A percentile compares a stretch with the other conserved stretches of the same genome.
Evolutionary conservation across 2,329 filamentous ascomycete species (phyloP).

Genomic region (Colletotrichum simmondsii): DNA sequence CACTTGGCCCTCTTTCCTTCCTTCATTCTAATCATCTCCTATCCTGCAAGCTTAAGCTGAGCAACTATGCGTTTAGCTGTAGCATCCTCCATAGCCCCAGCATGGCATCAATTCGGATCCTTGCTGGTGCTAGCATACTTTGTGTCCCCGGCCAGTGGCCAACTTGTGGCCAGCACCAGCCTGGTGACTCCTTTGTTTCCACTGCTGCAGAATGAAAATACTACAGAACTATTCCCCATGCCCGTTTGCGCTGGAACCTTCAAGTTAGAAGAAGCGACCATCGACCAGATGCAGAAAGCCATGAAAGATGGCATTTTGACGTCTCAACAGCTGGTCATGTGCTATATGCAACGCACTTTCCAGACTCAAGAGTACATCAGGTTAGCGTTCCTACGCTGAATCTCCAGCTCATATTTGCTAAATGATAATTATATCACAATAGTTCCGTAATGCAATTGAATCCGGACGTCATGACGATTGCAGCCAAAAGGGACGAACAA

Average conservation of each 20-base stretch:
- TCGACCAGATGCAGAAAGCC: conserved; percentile 72
- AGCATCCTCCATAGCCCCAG: not conserved
- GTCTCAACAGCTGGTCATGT: conserved; percentile 67
- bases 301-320: conserved; percentile 66
- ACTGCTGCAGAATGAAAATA: conserved; percentile 44
- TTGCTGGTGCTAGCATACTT: not conserved
- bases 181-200: not conserved
- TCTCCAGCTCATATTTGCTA: not conserved
- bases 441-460: conserved; percentile 74
- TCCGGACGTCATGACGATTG: conserved; percentile 73
- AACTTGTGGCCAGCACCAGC: not conserved
- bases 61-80: not conserved
- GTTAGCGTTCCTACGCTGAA: conserved; percentile 48
- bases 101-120: not conserved
- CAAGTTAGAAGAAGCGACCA: conserved; percentile 74
- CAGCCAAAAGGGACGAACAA: conserved; percentile 69
- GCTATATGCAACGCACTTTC: conserved; percentile 69
- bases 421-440: not conserved
- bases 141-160: not conserved
- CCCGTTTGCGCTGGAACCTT: conserved; percentile 65
- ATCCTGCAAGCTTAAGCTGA: not conserved
- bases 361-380: conserved; percentile 75
- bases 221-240: conserved; percentile 68
- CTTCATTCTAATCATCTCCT: not conserved
- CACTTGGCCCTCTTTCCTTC: not conserved